Evolutionary conservation across 768 basidiomycete species (phyloP).

Genomic region (Mycena latifolia): DNA sequence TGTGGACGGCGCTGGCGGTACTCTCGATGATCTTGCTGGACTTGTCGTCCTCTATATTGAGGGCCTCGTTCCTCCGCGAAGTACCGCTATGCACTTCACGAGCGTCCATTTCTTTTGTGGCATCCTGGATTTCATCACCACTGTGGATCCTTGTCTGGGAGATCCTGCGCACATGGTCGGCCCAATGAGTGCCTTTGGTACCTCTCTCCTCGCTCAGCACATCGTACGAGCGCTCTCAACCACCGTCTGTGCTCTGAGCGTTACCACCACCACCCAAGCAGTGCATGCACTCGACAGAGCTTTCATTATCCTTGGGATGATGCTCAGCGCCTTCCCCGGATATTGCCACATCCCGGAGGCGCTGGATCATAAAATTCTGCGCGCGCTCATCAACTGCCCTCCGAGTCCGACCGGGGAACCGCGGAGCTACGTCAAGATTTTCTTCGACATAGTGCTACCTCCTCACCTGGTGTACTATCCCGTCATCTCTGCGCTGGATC

Average conservation of each 20-base stretch:
- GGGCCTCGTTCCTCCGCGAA: not conserved
- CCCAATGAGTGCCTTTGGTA: not conserved
- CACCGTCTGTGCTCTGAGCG: not conserved
- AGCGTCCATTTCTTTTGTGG: not conserved
- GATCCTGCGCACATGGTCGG: not conserved
- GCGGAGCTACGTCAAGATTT: not conserved
- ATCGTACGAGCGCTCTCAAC: not conserved
- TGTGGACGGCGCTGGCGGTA: conserved; percentile 18
- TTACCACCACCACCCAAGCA: not conserved
- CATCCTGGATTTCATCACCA: not conserved
- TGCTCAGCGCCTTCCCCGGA: not conserved
- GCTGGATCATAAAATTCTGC: not conserved
- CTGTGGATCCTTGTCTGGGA: not conserved
- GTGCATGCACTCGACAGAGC: not conserved
- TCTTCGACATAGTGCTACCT: not conserved
- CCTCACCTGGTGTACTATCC: not conserved
- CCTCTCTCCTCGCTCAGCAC: not conserved
- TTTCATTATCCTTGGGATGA: not conserved
- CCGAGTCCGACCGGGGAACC: too few species aligned
- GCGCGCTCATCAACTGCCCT: not conserved
- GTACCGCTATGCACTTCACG: not conserved
- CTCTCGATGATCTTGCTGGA: not conserved
- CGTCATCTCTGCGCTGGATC: not conserved
- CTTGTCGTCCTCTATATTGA: conserved; percentile 4
- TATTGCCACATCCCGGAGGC: not conserved